Base-by-base conservation (phyloP, 1,139 yeast genomes). In the Suhomyces bribrorum region DNA sequence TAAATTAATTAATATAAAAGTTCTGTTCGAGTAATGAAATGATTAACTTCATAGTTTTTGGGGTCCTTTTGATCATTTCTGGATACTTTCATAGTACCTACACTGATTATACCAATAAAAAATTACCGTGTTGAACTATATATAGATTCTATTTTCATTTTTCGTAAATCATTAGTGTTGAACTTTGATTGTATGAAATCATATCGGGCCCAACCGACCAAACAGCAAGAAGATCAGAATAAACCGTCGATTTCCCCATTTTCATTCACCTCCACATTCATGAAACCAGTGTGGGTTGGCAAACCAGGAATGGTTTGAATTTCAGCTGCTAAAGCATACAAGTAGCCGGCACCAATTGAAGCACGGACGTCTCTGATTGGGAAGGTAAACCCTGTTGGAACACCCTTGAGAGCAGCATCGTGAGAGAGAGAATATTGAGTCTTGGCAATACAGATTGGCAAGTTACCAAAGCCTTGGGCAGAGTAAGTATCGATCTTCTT, bases 241-340 rank as follows among this genome's bases (percentile, higher is more conserved):
- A 92, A 78, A 37, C 98, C 98, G 53, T 88, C 95, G 45, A 85
- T 84, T 51, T 84, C 84, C 36, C 90, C 92, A 32, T 84, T 79
- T 28, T 83, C 87, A 57, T 81, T 77, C 29, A 85, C 86, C 62
- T 85, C 92, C 38, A 85, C 90, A 52, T 84, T 83, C 90, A 85
- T 84, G 65, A 81, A 85, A 26, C 92, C 92, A 43, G 87, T 84
- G 60, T 83, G 85, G 9, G 92, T 84, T 43, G 92, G 84, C 55
- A 85, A 73, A 40, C 94, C 92, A 29, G 94, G 94, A 54, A 85
- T 85, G 23, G 94, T 85, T 79, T 81, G 84, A 49, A 85, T 85
- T 59, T 85, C 88, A 35, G 87, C 90, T 16, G 92, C 90, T 51
- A 85, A 69, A 1, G 92, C 94, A 56, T 84, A 85, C 59, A 85